Conservation (phyloP, 2,329 filamentous ascomycete genomes). For the Pseudogymnoascus sp. region DNA sequence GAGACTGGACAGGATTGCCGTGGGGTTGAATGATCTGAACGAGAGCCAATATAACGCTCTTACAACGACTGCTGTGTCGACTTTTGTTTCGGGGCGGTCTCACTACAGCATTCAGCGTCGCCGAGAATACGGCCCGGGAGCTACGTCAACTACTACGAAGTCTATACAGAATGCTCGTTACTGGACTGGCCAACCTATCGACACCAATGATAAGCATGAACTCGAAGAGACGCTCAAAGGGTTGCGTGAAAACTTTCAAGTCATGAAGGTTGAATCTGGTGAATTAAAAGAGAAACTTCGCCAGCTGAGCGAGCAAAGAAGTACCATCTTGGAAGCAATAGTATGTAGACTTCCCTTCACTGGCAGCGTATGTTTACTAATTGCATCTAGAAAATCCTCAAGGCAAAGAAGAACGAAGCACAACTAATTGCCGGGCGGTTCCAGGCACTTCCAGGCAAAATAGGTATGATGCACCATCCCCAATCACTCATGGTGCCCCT, state of each 20-base stretch:
- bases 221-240: constrained; percentile 38
- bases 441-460: constrained; percentile 59
- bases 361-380: constrained; percentile 17
- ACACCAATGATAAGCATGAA: constrained; percentile 54
- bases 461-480: constrained; percentile 42
- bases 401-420: constrained; percentile 55
- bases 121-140: constrained; percentile 69
- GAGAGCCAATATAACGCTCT: constrained; percentile 63
- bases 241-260: constrained; percentile 21
- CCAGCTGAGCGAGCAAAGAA: constrained; percentile 31
- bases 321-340: constrained; percentile 31
- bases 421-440: constrained; percentile 60
- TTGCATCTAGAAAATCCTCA: constrained; percentile 38
- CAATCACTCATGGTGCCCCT: neutral
- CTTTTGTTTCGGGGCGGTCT: constrained; percentile 61
- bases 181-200: constrained; percentile 74
- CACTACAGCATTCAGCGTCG: constrained; percentile 60
- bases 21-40: constrained; percentile 53
- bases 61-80: constrained; percentile 45
- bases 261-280: constrained; percentile 28
- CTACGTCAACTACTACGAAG: constrained; percentile 60
- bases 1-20: constrained; percentile 58
- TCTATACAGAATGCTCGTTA: constrained; percentile 51
- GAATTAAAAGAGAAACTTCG: constrained; percentile 18
- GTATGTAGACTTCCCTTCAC: constrained; percentile 26